These are phyloP conservation scores for Diaporthe vaccinii DNA, from an alignment of 2,329 filamentous ascomycete species.

Conservation along the genomic window DNA sequence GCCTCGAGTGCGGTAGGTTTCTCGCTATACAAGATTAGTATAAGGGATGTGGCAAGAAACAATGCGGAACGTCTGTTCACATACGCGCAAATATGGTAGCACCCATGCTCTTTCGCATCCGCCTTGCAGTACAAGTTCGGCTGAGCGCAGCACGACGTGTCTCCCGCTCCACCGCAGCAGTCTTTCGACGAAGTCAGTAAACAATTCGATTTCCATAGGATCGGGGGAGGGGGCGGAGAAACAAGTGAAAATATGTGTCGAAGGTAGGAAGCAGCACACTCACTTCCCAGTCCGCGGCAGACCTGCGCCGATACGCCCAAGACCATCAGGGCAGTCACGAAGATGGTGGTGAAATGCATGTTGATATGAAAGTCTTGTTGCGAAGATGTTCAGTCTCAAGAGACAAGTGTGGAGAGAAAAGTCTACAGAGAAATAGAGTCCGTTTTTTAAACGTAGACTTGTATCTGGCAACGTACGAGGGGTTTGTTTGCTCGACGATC, in stretches of 20 bases:
- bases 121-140: conserved; percentile 13
- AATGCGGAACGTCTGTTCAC: background rate
- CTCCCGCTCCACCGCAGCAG: background rate
- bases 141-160: background rate
- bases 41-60: too few relatives aligned
- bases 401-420: too few relatives aligned
- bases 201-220: accelerated
- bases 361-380: background rate
- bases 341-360: background rate
- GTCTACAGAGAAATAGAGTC: background rate
- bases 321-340: background rate
- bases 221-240: background rate
- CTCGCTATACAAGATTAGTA: background rate
- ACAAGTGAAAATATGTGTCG: background rate
- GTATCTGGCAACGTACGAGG: too few relatives aligned
- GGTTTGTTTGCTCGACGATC: background rate
- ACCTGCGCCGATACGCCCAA: background rate
- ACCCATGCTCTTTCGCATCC: background rate
- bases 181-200: background rate
- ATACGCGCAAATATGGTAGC: conserved; percentile 20
- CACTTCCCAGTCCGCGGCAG: conserved; percentile 3
- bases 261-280: background rate
- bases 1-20: background rate
- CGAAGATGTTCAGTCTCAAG: background rate
- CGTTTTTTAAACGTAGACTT: background rate